phyloP scores from a whole-genome alignment of 768 basidiomycete species.

The Mycena alexandri region DNA sequence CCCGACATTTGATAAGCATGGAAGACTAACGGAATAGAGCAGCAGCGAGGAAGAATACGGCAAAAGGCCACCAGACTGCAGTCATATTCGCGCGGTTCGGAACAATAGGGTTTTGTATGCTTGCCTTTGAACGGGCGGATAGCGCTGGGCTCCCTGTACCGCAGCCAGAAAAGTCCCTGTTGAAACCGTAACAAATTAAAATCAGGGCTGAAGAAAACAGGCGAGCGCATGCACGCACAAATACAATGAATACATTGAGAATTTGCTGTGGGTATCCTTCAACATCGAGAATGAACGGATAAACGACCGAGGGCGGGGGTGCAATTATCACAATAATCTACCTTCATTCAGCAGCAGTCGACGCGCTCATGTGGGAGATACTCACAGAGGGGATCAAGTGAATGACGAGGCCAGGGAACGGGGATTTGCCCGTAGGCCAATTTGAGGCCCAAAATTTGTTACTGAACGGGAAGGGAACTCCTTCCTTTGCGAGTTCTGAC shows the following conservation, averaged over 20 bases:
- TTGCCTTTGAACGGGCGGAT: conserved; percentile 67
- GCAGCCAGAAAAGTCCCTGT: conserved; percentile 69
- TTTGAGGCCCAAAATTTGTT: conserved; percentile 73
- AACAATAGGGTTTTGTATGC: neutral
- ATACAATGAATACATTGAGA: conserved; percentile 66
- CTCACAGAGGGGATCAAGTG: conserved; percentile 66
- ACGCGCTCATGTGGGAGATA: neutral
- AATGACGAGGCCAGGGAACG: conserved; percentile 67
- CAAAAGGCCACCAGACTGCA: conserved; percentile 68
- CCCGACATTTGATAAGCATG: too few species aligned
- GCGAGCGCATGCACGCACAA: conserved; percentile 50
- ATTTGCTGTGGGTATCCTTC: conserved; percentile 67
- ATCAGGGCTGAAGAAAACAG: neutral
- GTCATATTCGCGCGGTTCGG: neutral
- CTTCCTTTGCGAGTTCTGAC: conserved; percentile 71
- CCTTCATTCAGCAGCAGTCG: neutral
- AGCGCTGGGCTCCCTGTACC: conserved; percentile 62
- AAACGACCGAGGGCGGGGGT: conserved; percentile 65
- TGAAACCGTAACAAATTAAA: neutral
- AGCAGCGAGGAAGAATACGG: conserved; percentile 66
- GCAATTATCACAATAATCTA: conserved; percentile 66
- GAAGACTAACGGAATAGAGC: conserved; percentile 62
- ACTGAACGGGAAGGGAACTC: conserved; percentile 70
- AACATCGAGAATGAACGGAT: conserved; percentile 73
- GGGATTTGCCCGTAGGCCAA: conserved; percentile 70